Percentiles rank a stretch among this genome's conserved stretches.
These are phyloP conservation scores for Persicaria tinctoria DNA, from an alignment of 148 eudicot species.

Conservation along the genomic window DNA sequence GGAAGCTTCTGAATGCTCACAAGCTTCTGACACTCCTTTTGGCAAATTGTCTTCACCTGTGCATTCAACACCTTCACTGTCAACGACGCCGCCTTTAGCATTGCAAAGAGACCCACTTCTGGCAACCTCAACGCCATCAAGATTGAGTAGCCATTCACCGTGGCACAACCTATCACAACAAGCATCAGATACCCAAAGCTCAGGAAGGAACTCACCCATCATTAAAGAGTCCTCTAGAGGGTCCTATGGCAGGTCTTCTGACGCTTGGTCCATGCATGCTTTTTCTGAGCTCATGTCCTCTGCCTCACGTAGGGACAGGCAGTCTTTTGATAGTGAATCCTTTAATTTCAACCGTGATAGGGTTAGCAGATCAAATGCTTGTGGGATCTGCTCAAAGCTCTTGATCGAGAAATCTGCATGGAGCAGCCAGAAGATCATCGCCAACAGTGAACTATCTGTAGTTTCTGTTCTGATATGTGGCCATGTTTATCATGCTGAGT, in stretches of 20 bases:
- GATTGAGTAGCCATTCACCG: conserved; percentile 47
- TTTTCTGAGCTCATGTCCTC: conserved; percentile 57
- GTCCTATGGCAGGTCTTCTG: conserved; percentile 73
- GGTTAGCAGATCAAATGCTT: conserved; percentile 35
- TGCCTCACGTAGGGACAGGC: conserved; percentile 50
- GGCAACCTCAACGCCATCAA: conserved; percentile 47
- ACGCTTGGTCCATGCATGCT: conserved; percentile 70
- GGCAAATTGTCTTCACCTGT: conserved; percentile 46
- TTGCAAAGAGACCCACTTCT: conserved; percentile 48
- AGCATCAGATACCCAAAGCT: conserved; percentile 56
- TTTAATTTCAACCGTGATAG: conserved; percentile 45
- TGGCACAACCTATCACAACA: conserved; percentile 20
- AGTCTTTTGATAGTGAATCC: conserved; percentile 82
- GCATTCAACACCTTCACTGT: conserved; percentile 54
- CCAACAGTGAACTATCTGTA: conserved; percentile 60
- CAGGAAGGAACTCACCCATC: conserved; percentile 59
- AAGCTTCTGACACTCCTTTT: conserved; percentile 38
- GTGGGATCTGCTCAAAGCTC: conserved; percentile 79
- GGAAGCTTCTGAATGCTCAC: conserved; percentile 41
- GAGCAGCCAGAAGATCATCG: conserved; percentile 60
- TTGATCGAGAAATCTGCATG: conserved; percentile 65
- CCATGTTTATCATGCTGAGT: conserved; percentile 89
- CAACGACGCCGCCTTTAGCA: conserved; percentile 46
- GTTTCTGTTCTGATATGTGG: conserved; percentile 81
- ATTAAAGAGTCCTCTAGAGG: conserved; percentile 46